Conservation (phyloP, 768 basidiomycete species). For the Exsudoporus frostii region DNA sequence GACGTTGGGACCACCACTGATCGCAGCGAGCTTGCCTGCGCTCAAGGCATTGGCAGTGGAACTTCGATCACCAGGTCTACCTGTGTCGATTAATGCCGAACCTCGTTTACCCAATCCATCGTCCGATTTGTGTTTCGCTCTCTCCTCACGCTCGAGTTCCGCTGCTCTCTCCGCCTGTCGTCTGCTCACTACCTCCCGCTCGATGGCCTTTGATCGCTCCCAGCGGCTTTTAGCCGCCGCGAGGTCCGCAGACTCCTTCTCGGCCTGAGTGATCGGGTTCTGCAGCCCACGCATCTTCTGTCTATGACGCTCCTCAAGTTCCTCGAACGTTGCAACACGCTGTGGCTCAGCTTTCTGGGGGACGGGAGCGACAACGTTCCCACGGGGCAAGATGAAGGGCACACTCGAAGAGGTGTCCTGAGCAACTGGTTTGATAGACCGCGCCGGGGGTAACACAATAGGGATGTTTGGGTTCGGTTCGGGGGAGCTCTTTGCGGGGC, state of each 20-base stretch:
- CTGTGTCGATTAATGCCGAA: constrained; percentile 28
- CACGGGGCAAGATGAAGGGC: constrained; percentile 45
- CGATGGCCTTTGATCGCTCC: constrained; percentile 72
- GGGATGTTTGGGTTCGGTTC: constrained; percentile 29
- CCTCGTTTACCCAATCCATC: constrained; percentile 40
- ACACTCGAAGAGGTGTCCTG: constrained; percentile 35
- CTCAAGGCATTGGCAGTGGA: constrained; percentile 40
- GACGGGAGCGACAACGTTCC: constrained; percentile 35
- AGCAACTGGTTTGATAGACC: constrained; percentile 34
- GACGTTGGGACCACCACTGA: constrained; percentile 28
- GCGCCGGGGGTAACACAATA: constrained; percentile 29
- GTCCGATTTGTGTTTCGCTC: constrained; percentile 42
- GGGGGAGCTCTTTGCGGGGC: constrained; percentile 16
- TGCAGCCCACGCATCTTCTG: constrained; percentile 82
- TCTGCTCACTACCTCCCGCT: constrained; percentile 70
- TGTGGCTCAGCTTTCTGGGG: constrained; percentile 49
- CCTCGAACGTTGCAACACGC: constrained; percentile 80
- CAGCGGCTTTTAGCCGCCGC: constrained; percentile 76
- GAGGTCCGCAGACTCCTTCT: constrained; percentile 73
- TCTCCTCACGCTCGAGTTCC: constrained; percentile 47
- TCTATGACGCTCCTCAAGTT: constrained; percentile 80
- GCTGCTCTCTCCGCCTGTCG: constrained; percentile 70
- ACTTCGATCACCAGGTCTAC: constrained; percentile 37
- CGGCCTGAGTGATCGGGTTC: constrained; percentile 76
- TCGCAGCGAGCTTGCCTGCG: constrained; percentile 54